These are phyloP conservation scores for Coemansia sp. DNA, from an alignment of 192 early-diverging fungal species.

Conservation along the genomic window DNA sequence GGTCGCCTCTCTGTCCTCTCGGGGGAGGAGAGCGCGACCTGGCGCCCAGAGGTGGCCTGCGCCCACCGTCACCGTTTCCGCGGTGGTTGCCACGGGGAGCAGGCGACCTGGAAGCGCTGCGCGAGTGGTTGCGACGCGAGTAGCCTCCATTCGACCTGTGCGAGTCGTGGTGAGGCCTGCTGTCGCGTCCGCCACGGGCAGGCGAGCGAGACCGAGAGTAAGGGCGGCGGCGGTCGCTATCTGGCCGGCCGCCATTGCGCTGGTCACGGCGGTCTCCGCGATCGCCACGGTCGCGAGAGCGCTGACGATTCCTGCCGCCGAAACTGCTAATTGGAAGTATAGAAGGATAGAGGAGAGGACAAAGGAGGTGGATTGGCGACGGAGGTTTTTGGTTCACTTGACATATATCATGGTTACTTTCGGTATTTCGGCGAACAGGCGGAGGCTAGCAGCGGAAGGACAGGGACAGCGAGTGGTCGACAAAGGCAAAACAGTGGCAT, in stretches of 20 bases:
- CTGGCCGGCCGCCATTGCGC: background rate
- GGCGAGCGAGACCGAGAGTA: slow-evolving; percentile 9
- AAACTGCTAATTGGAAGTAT: background rate
- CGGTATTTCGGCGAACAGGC: background rate
- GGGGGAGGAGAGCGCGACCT: slow-evolving; percentile 12
- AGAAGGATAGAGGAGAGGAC: slow-evolving; percentile 7
- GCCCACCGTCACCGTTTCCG: slow-evolving; percentile 13
- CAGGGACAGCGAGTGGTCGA: background rate
- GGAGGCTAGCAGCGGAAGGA: background rate
- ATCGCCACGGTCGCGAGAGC: slow-evolving; percentile 21
- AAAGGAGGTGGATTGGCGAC: slow-evolving; percentile 2
- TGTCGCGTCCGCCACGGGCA: slow-evolving; percentile 12
- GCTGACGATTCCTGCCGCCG: slow-evolving; percentile 28
- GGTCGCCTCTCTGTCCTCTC: slow-evolving; percentile 1
- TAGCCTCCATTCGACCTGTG: slow-evolving; percentile 22
- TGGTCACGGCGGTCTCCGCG: slow-evolving; percentile 7
- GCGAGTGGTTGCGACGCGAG: slow-evolving; percentile 21
- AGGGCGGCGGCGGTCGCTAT: slow-evolving; percentile 4
- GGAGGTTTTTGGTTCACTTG: background rate
- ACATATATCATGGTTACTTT: background rate
- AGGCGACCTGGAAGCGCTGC: slow-evolving; percentile 24
- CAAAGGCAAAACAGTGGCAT: slow-evolving; percentile 7
- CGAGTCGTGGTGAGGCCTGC: slow-evolving; percentile 15
- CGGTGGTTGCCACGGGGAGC: slow-evolving; percentile 4
- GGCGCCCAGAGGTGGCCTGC: slow-evolving; percentile 13